A percentile compares a stretch with the other conserved stretches of the same genome.
These are phyloP conservation scores for Dryas drummondii DNA, from an alignment of 306 rosid genomes.

Conservation along the genomic window DNA sequence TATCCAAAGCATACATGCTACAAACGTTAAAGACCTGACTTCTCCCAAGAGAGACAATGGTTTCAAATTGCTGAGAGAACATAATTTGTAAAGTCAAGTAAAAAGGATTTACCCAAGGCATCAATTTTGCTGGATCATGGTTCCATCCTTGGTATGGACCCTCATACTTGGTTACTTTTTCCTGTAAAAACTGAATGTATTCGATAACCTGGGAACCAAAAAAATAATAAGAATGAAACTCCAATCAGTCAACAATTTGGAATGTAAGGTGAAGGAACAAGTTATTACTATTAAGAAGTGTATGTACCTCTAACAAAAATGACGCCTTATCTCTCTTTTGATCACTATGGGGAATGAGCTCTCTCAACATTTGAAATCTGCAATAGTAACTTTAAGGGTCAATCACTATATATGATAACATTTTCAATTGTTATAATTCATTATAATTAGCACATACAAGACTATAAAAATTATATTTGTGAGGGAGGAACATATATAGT, in stretches of 20 bases:
- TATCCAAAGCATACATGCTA: not conserved
- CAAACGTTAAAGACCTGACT: not conserved
- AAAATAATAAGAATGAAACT: slow-evolving; percentile 6
- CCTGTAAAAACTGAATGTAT: slow-evolving; percentile 87
- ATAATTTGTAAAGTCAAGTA: slow-evolving; percentile 10
- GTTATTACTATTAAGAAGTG: not conserved
- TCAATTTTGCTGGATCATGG: slow-evolving; percentile 57
- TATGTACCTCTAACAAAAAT: slow-evolving; percentile 79
- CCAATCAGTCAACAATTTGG: not conserved
- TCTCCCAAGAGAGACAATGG: not conserved
- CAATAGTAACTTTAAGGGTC: slow-evolving; percentile 20
- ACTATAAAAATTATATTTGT: not conserved
- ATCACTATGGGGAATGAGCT: slow-evolving; percentile 90
- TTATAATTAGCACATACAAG: not conserved
- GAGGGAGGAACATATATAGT: not conserved
- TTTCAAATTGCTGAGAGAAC: slow-evolving; percentile 18
- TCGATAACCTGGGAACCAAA: slow-evolving; percentile 69
- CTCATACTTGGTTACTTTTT: slow-evolving; percentile 78
- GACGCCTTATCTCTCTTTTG: slow-evolving; percentile 99
- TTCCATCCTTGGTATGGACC: slow-evolving; percentile 79
- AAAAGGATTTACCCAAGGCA: slow-evolving; percentile 66
- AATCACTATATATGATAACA: not conserved
- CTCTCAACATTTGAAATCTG: slow-evolving; percentile 95
- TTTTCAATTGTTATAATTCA: too few relatives aligned
- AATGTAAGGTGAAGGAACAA: not conserved